These are phyloP conservation scores for Corrigiola litoralis DNA, from an alignment of 179 eudicot genomes.

Conservation along the genomic window DNA sequence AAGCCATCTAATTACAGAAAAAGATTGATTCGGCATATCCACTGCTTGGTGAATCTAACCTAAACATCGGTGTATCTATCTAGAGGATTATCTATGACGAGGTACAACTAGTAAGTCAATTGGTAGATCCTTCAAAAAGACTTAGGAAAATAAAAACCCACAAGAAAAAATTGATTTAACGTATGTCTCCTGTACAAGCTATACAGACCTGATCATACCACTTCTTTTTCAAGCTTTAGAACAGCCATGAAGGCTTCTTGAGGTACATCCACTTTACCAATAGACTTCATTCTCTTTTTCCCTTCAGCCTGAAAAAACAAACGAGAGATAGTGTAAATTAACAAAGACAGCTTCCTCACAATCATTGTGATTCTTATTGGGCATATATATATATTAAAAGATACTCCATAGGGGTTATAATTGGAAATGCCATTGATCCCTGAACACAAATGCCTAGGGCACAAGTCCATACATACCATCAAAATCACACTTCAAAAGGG, in stretches of 20 bases:
- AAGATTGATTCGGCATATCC: background rate
- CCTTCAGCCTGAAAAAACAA: slow-evolving; percentile 75
- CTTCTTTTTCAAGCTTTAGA: slow-evolving; percentile 93
- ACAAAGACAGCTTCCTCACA: background rate
- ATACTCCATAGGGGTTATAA: no score
- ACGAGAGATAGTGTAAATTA: background rate
- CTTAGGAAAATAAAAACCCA: background rate
- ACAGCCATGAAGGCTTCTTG: slow-evolving; percentile 99
- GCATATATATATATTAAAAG: no score
- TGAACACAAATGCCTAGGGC: no score
- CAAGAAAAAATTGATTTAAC: slow-evolving; percentile 1
- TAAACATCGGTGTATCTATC: background rate
- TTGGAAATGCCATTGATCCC: no score
- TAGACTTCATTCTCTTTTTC: slow-evolving; percentile 95
- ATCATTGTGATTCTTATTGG: no score
- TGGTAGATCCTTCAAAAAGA: no score
- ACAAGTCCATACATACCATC: background rate
- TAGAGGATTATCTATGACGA: background rate
- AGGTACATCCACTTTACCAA: slow-evolving; percentile 91
- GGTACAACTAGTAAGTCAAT: background rate
- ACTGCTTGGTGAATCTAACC: background rate
- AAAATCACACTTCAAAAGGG: background rate
- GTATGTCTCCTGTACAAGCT: slow-evolving; percentile 17
- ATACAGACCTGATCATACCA: slow-evolving; percentile 43
- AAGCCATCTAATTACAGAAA: background rate